Evolutionary conservation across 768 basidiomycete genomes (phyloP), one percentile per base, ranked within the genome.

Genomic region (Mycena olivaceomarginata): DNA sequence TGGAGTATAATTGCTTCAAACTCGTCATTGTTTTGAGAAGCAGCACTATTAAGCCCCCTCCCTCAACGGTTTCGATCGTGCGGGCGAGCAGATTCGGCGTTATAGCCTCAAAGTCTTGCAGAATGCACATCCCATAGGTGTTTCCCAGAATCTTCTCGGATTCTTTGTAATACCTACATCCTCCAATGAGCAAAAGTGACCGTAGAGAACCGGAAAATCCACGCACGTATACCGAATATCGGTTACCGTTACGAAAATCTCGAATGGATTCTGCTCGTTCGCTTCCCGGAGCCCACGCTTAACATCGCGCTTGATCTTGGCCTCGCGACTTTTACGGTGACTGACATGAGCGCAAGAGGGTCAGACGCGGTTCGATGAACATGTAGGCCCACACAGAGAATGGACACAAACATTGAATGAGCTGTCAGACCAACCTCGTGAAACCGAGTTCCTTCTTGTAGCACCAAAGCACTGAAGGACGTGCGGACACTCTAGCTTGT

Each of bases 381-480:
- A 66, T 77, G 76, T 60, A 74, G 67, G 72, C 67, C 76, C 76
- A 77, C 67, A 22, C 66, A 39, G 31, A 72, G 62, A 71, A 73
- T 73, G 67, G 57, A 75, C 70, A 45, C 31, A 12, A 53, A 72
- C 31, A 66, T 56, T 70, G 18, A 67, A 62, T 66, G 37, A 69
- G 41, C n/a, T 63, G n/a, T 77, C 67, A 40, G n/a, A 87, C 93
- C 79, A 80, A 95, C 96, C 92, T 97, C 11, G 97, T 97, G 82
- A 99, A 99, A 0, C 98, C 98, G 0, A 99, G 90, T 51, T 99
- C 98, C 84, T 99, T 99, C 88, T 98, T 99, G 90, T 99, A 99
- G 81, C 97, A 98, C 98, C 98, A 99, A 76, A 99, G 87, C 2
- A 98, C 97, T 9, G 95, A 96, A 2, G 97, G 97, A 18, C 97